A percentile compares a stretch with the other conserved stretches of the same genome.
These are phyloP conservation scores for Aureobasidium sp. DNA, from an alignment of 2,329 filamentous ascomycete species.

Conservation along the genomic window DNA sequence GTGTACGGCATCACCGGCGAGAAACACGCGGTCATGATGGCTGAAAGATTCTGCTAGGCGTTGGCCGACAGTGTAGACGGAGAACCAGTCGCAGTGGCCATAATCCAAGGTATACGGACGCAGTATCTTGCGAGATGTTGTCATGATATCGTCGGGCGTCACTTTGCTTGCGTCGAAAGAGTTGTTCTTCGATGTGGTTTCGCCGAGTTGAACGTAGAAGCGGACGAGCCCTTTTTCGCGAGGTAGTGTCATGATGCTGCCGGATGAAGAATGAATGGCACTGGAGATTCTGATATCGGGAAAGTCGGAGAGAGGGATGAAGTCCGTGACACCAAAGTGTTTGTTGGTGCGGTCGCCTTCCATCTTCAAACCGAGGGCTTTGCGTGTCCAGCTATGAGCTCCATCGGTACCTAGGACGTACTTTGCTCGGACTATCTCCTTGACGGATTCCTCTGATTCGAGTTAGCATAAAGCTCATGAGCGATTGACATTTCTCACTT, in stretches of 20 bases:
- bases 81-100: slow-evolving; percentile 45
- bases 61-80: slow-evolving; percentile 45
- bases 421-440: slow-evolving; percentile 18
- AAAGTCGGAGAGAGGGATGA: slow-evolving; percentile 25
- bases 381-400: slow-evolving; percentile 21
- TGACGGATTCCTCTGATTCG: background rate
- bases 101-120: slow-evolving; percentile 40
- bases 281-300: slow-evolving; percentile 73
- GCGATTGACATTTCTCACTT: rapidly evolving
- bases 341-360: slow-evolving; percentile 25
- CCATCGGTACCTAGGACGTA: slow-evolving; percentile 22
- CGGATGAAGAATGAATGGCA: slow-evolving; percentile 60
- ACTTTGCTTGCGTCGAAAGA: slow-evolving; percentile 38
- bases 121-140: slow-evolving; percentile 51
- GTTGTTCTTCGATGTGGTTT: slow-evolving; percentile 23
- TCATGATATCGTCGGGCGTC: slow-evolving; percentile 55
- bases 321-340: slow-evolving; percentile 28
- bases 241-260: slow-evolving; percentile 74
- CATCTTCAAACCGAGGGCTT: slow-evolving; percentile 23
- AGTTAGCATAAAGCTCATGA: background rate
- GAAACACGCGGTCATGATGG: slow-evolving; percentile 37
- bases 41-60: slow-evolving; percentile 43
- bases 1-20: slow-evolving; percentile 40
- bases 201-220: slow-evolving; percentile 29
- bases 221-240: slow-evolving; percentile 29